Base-by-base conservation (phyloP, 345 rosid genomes). In the Ceriops zippeliana region DNA sequence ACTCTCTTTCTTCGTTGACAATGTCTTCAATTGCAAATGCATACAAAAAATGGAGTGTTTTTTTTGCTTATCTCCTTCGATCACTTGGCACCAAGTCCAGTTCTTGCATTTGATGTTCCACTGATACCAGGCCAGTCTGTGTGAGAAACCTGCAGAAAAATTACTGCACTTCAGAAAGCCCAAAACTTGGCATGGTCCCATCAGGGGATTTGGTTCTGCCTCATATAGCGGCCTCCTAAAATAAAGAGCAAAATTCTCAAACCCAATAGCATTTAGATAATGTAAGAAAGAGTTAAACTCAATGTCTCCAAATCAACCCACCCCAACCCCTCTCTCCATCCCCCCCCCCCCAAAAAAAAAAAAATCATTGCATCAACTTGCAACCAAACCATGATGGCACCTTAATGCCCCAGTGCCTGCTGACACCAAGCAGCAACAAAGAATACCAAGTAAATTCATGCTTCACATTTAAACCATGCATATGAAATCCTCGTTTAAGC, bases 51-150 rank as follows among this genome's bases (percentile, higher is more conserved):
- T 52, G 24, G 11, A 27, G 31, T n/a, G 21, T 75, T 61, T 20
- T 19, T 60, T 62, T 61, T 63, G 47, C 21, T 76, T 76, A 75
- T 21, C 81, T 61, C 26, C 28, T 75, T 57, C 68, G 79, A 81
- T 84, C 82, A 37, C 80, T 58, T 17, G 89, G 95, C 73, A 63
- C 70, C 77, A 89, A 81, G 72, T 86, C 76, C 77, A 93, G 58
- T 70, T 91, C 97, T 78, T 58, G 83, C 96, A 89, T 86, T 82
- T 92, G 98, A 64, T 75, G 81, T 67, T 93, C 95, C 63, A 93
- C 81, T 62, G 87, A 81, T 67, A 91, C 97, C 64, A 91, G 74
- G 62, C 96, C 97, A 26, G 90, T 88, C 81, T 91, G 86, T 11
- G 84, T 83, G 70, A 91, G 96, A 81, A 86, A 93, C 98, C 98